These are phyloP conservation scores for Heliocybe sulcata DNA, from an alignment of 1,284 basidiomycete genomes.

Conservation along the genomic window DNA sequence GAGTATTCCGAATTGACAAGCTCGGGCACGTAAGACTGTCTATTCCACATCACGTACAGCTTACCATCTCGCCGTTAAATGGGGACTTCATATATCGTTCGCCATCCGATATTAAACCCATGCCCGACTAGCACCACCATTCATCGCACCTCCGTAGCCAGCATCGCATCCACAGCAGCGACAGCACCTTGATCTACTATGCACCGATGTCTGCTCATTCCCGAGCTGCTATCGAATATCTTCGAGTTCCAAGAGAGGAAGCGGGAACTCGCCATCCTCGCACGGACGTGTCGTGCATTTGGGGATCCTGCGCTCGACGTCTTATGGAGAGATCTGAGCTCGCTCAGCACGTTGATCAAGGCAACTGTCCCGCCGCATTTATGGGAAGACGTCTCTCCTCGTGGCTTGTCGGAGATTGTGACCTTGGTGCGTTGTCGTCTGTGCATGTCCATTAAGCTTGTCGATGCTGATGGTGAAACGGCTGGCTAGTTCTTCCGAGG, in stretches of 20 bases:
- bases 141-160: too few relatives aligned
- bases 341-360: background rate
- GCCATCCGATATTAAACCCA: too few relatives aligned
- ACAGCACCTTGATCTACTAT: too few relatives aligned
- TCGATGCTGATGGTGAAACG: background rate
- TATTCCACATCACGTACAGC: too few relatives aligned
- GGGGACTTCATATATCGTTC: too few relatives aligned
- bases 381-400: background rate
- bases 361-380: background rate
- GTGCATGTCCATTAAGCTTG: background rate
- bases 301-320: conserved; percentile 4
- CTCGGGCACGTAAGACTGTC: too few relatives aligned
- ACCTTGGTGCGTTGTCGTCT: background rate
- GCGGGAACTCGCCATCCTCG: background rate
- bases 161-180: too few relatives aligned
- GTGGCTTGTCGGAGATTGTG: background rate
- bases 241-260: background rate
- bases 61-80: too few relatives aligned
- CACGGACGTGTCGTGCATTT: conserved; percentile 6
- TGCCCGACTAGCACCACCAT: too few relatives aligned
- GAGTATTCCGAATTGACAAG: too few relatives aligned
- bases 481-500: background rate
- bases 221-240: conserved; percentile 15
- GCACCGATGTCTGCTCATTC: conserved; percentile 14
- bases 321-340: conserved; percentile 4